Evolutionary conservation across 805 yeast species (phyloP), one percentile per base, ranked within the genome.

Genomic region (Candida tammaniensis): DNA sequence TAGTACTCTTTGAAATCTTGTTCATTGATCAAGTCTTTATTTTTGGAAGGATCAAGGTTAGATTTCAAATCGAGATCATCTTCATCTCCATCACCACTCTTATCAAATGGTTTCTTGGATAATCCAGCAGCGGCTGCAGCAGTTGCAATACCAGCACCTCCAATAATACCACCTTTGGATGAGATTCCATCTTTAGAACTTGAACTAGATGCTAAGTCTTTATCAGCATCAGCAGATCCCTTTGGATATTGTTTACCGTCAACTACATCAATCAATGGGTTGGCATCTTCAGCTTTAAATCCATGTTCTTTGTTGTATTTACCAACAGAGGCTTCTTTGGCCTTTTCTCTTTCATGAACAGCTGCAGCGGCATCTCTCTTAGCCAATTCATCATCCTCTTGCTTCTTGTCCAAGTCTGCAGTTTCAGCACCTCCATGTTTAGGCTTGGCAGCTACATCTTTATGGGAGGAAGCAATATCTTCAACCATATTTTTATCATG

Each of bases 271-370:
- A 23, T 29, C 13, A 29, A 29, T n/a, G n/a, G n/a, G 10, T 7
- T 19, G 10, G 22, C 22, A 19, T 7, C 22, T 15, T 12, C 29
- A 11, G 24, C 13, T n/a, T n/a, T n/a, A n/a, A n/a, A n/a, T n/a
- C n/a, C n/a, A 9, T 48, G 56, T 44, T 55, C 43, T 46, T 48
- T 55, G 47, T 58, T 58, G 48, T 55, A 43, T 6, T 51, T 49
- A 12, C 46, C 51, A 19, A 55, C 48, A 12, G 48, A 54, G 2
- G 35, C 48, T 32, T 57, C 61, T 27, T 48, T 30, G 36, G 43
- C 44, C 35, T 46, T 4, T 30, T 9, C 8, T 27, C 23, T 27
- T 13, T 38, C 42, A 28, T 22, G 40, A 26, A 27, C 33, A 13
- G 36, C 41, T n/a, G 35, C 36, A 3, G 38, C 31, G n/a, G n/a